A percentile compares a stretch with the other conserved stretches of the same genome.
phyloP scores from a whole-genome alignment of 805 yeast genomes.

The Candida pseudofarinosa region DNA sequence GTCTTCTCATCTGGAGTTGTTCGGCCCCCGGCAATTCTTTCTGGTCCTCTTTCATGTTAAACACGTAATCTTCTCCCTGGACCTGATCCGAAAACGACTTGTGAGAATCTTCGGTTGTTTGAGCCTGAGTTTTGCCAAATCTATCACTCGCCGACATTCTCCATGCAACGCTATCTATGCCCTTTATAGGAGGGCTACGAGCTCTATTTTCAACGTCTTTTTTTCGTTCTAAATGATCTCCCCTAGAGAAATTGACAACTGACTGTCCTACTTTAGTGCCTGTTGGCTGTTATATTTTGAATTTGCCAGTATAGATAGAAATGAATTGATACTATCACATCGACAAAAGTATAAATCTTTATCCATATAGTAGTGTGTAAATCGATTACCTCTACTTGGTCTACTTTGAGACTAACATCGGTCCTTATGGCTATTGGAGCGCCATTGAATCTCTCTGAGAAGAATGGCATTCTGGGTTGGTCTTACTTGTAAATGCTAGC shows the following conservation, averaged over 20 bases:
- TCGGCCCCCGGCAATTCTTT: constrained; percentile 13
- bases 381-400: background rate
- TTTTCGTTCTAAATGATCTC: background rate
- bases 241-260: background rate
- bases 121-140: constrained; percentile 3
- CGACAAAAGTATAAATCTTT: background rate
- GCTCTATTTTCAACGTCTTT: background rate
- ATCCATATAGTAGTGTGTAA: background rate
- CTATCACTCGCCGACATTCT: constrained; percentile 1
- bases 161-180: constrained; percentile 1
- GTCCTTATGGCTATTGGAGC: no score
- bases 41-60: constrained; percentile 15
- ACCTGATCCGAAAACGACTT: constrained; percentile 27
- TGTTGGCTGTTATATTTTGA: background rate
- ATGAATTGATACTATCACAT: background rate
- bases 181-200: background rate
- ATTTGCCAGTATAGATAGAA: background rate
- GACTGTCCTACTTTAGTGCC: background rate
- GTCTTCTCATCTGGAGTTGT: constrained; percentile 11
- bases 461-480: no score
- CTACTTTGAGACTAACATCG: no score
- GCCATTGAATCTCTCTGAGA: no score
- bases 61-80: constrained; percentile 37
- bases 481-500: no score
- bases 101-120: constrained; percentile 11